Evolutionary conservation across 2,329 filamentous ascomycete genomes (phyloP).

Genomic region (Ascosphaera apis): DNA sequence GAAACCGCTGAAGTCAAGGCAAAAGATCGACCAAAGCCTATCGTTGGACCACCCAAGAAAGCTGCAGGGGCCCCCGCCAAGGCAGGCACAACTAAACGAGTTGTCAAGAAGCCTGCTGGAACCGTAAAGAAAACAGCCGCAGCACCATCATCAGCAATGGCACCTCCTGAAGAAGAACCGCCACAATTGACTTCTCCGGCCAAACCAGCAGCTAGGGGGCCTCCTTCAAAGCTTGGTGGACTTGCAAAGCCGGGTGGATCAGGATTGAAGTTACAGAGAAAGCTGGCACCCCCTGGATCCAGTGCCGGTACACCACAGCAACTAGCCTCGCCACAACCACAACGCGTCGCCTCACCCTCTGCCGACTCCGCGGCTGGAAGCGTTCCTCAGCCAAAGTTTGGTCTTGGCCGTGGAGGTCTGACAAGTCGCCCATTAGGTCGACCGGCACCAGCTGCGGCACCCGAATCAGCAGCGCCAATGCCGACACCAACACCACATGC

Average conservation of each 20-base stretch:
- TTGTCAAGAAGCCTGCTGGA: slow-evolving; percentile 28
- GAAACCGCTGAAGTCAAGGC: slow-evolving; percentile 65
- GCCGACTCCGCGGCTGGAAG: slow-evolving; percentile 14
- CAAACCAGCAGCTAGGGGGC: slow-evolving; percentile 17
- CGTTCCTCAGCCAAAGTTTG: slow-evolving; percentile 36
- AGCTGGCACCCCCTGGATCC: slow-evolving; percentile 19
- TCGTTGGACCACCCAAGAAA: slow-evolving; percentile 34
- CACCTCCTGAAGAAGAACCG: slow-evolving; percentile 31
- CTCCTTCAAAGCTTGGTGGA: slow-evolving; percentile 25
- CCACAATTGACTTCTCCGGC: slow-evolving; percentile 25
- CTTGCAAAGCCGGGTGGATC: slow-evolving; percentile 19
- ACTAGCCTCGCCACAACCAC: slow-evolving; percentile 17
- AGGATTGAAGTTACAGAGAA: slow-evolving; percentile 21
- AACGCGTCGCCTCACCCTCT: slow-evolving; percentile 22
- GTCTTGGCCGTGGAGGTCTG: slow-evolving; percentile 51
- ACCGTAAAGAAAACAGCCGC: slow-evolving; percentile 28
- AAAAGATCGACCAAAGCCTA: slow-evolving; percentile 76
- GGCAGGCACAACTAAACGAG: slow-evolving; percentile 21
- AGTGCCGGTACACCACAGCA: slow-evolving; percentile 9
- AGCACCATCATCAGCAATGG: slow-evolving; percentile 25
- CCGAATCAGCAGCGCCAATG: slow-evolving; percentile 23
- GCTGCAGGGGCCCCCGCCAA: slow-evolving; percentile 30
- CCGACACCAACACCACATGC: slow-evolving; percentile 29
- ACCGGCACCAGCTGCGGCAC: slow-evolving; percentile 26
- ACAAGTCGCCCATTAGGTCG: slow-evolving; percentile 70